Evolutionary conservation across 2,329 filamentous ascomycete genomes (phyloP).

Genomic region (Talaromyces albobiverticillius): DNA sequence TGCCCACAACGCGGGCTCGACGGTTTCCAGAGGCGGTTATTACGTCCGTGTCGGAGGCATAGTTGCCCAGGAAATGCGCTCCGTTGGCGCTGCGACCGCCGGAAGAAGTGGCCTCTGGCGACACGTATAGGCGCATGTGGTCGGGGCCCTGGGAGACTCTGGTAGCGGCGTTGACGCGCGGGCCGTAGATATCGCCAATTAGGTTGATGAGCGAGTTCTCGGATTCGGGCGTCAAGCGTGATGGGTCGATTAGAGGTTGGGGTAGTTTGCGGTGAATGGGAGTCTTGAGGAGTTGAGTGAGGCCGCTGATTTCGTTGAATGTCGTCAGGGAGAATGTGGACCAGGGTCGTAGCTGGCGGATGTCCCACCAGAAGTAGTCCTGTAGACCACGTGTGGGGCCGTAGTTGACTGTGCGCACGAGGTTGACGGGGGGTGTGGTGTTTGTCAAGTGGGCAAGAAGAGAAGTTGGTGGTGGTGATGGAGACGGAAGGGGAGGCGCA

Average conservation of each 20-base stretch:
- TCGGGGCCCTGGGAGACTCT: constrained; percentile 69
- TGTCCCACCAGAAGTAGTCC: constrained; percentile 94
- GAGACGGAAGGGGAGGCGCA: constrained; percentile 28
- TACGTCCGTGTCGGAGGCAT: constrained; percentile 49
- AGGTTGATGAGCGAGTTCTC: constrained; percentile 73
- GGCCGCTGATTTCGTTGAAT: constrained; percentile 69
- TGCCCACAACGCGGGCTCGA: constrained; percentile 68
- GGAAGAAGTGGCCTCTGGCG: constrained; percentile 35
- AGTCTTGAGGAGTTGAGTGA: constrained; percentile 69
- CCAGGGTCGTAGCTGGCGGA: constrained; percentile 84
- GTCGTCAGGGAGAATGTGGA: constrained; percentile 70
- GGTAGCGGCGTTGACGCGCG: constrained; percentile 82
- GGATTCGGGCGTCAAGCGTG: constrained; percentile 66
- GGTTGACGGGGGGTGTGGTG: constrained; percentile 75
- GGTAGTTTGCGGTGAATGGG: constrained; percentile 52
- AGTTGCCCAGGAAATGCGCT: constrained; percentile 54
- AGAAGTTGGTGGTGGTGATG: constrained; percentile 55
- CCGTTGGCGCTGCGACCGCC: constrained; percentile 42
- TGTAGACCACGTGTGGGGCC: constrained; percentile 62
- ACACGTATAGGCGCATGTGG: constrained; percentile 47
- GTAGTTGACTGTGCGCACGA: constrained; percentile 76
- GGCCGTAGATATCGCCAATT: constrained; percentile 74
- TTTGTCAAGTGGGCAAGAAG: constrained; percentile 74
- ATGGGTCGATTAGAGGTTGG: constrained; percentile 17
- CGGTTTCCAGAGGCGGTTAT: constrained; percentile 49